Percentiles rank a stretch among this genome's conserved stretches.
These are phyloP conservation scores for Pezicula radicicola DNA, from an alignment of 2,329 filamentous ascomycete genomes.

Conservation along the genomic window DNA sequence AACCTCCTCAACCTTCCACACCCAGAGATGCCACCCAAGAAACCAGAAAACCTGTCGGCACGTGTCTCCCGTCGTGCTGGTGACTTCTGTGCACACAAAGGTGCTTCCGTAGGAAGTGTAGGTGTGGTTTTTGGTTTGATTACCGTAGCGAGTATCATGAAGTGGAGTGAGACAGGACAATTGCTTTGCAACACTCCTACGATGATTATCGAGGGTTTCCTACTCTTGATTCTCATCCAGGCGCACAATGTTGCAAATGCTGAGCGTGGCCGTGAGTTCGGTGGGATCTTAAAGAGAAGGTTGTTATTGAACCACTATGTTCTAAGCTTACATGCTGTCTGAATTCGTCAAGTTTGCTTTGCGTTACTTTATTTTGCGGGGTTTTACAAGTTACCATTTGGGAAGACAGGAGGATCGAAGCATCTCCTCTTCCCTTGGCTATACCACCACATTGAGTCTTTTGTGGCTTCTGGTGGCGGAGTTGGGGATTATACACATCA, in stretches of 20 bases:
- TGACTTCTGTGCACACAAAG: constrained; percentile 12
- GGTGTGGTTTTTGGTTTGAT: constrained; percentile 17
- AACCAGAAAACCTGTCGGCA: constrained; percentile 10
- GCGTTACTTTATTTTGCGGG: too few species aligned
- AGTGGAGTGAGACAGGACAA: constrained; percentile 28
- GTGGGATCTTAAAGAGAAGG: constrained; percentile 23
- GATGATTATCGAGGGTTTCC: constrained; percentile 27
- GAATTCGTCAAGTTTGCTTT: background rate
- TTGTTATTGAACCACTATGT: constrained; percentile 18
- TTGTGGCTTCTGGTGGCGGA: too few species aligned
- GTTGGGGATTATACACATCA: too few species aligned
- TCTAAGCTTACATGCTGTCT: background rate
- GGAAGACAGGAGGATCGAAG: too few species aligned
- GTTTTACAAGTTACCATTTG: too few species aligned
- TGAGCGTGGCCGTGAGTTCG: constrained; percentile 21
- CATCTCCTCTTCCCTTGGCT: too few species aligned
- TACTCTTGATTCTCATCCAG: constrained; percentile 24
- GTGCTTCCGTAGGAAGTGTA: constrained; percentile 17
- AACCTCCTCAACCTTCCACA: constrained; percentile 16
- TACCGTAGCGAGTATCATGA: constrained; percentile 20
- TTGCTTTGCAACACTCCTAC: constrained; percentile 29
- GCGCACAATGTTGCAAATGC: constrained; percentile 24
- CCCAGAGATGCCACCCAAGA: constrained; percentile 4
- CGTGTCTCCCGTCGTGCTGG: constrained; percentile 22
- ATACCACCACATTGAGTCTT: too few species aligned